Evolutionary conservation across 2,329 filamentous ascomycete genomes (phyloP), one percentile per base, ranked within the genome.

Genomic region (Colletotrichum graminicola): DNA sequence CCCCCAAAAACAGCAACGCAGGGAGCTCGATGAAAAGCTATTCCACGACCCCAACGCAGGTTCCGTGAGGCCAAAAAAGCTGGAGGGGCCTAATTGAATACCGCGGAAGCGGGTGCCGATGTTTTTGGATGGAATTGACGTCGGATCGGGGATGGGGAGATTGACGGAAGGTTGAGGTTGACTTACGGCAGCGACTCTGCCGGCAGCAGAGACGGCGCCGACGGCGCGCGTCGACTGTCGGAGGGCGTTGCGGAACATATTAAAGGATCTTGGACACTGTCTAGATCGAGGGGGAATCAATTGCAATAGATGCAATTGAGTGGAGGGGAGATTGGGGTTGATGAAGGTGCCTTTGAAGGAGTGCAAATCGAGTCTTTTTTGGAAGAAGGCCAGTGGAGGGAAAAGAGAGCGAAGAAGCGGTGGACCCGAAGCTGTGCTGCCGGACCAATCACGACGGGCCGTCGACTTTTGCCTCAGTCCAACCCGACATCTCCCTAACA

Each of bases 231-330:
- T 93, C 85, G 94, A 97, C 90, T 97, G 94, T 89, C 95, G 92
- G 88, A 98, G 90, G 89, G 95, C 95, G 92, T 93, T 97, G 88
- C 95, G 94, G 91, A 98, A 97, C 95, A 98, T 98, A 87, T 84
- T 88, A 78, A 80, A 85, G 87, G 85, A 84, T 84, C 80, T 84
- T 79, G 85, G 80, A 83, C 81, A 80, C 83, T 85, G 82, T 83
- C 83, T 81, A 81, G 81, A 84, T 80, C 81, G 80, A 84, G 83
- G 77, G 82, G 83, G 83, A 84, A 85, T 84, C 89, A 91, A 91
- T 90, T 90, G 89, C 89, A 86, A 82, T 81, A 79, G 79, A 83
- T 85, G 87, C 87, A 90, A 89, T 88, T 89, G 88, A 82, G 80
- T 82, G 82, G 87, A 89, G 88, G 84, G 87, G 86, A 88, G 87